Evolutionary conservation across 2,329 filamentous ascomycete genomes (phyloP).

Genomic region (Arachnomyces sp.): DNA sequence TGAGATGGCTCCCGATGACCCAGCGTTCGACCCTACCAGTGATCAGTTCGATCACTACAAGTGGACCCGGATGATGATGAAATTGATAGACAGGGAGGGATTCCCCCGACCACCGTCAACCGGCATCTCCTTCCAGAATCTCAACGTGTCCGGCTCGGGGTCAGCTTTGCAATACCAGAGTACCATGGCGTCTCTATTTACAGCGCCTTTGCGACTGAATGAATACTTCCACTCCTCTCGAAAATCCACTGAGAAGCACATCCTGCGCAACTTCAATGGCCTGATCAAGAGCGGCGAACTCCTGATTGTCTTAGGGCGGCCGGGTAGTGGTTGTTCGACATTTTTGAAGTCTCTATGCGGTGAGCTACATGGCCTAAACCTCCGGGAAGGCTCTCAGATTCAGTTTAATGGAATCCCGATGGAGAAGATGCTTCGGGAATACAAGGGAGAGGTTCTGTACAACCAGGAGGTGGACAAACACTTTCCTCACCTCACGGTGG

Average conservation of each 20-base stretch:
- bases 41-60: conserved; percentile 48
- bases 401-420: conserved; percentile 66
- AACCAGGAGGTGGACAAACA: conserved; percentile 41
- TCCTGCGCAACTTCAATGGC: conserved; percentile 48
- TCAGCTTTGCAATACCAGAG: conserved; percentile 61
- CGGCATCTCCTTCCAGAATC: conserved; percentile 57
- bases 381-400: conserved; percentile 63
- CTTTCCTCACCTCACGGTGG: conserved; percentile 51
- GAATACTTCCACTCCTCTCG: conserved; percentile 44
- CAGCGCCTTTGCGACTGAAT: conserved; percentile 50
- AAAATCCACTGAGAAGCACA: conserved; percentile 46
- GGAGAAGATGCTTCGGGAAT: conserved; percentile 63
- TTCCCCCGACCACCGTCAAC: conserved; percentile 44
- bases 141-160: conserved; percentile 61
- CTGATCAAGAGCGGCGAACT: conserved; percentile 44
- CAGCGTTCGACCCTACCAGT: conserved; percentile 46
- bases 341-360: conserved; percentile 77
- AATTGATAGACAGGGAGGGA: conserved; percentile 48
- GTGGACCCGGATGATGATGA: conserved; percentile 44
- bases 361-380: conserved; percentile 69
- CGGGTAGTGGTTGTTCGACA: conserved; percentile 59
- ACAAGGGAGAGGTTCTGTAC: conserved; percentile 33
- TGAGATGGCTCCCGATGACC: conserved; percentile 38
- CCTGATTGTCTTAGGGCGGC: conserved; percentile 33
- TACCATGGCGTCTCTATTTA: conserved; percentile 54